These are phyloP conservation scores for Verticillium isaacii DNA, from an alignment of 2,329 filamentous ascomycete species.

Conservation along the genomic window DNA sequence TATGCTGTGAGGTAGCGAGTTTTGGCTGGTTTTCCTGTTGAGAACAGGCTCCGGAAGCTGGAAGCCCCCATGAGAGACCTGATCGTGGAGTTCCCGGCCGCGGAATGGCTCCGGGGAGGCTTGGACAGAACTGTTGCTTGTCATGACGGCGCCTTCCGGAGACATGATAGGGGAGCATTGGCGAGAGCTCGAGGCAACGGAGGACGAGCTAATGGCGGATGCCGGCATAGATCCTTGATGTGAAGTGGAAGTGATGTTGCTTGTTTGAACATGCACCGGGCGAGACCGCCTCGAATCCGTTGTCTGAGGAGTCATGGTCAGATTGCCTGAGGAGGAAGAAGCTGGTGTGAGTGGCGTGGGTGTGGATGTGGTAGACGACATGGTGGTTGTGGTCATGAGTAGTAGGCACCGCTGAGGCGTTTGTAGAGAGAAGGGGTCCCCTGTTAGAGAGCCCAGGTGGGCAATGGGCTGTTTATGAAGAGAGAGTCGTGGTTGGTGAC, in stretches of 20 bases:
- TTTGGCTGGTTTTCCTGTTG: conserved; percentile 52
- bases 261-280: conserved; percentile 44
- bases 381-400: conserved; percentile 1
- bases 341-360: conserved; percentile 21
- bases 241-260: conserved; percentile 25
- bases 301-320: conserved; percentile 37
- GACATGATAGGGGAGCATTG: conserved; percentile 55
- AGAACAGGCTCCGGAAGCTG: conserved; percentile 71
- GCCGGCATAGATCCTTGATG: conserved; percentile 32
- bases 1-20: conserved; percentile 59
- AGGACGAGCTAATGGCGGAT: conserved; percentile 53
- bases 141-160: conserved; percentile 48
- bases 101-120: conserved; percentile 61
- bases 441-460: conserved; percentile 7
- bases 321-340: conserved; percentile 23
- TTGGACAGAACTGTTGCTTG: conserved; percentile 60
- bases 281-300: conserved; percentile 34
- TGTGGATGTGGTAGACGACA: conserved; percentile 22
- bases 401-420: neutral
- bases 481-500: conserved; percentile 12
- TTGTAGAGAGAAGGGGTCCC: conserved; percentile 8
- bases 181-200: conserved; percentile 49
- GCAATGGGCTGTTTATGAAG: conserved; percentile 12
- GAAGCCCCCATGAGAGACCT: conserved; percentile 49
- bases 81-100: conserved; percentile 49